Base-by-base conservation (phyloP, 2,329 filamentous ascomycete species). In the Microsporum canis region DNA sequence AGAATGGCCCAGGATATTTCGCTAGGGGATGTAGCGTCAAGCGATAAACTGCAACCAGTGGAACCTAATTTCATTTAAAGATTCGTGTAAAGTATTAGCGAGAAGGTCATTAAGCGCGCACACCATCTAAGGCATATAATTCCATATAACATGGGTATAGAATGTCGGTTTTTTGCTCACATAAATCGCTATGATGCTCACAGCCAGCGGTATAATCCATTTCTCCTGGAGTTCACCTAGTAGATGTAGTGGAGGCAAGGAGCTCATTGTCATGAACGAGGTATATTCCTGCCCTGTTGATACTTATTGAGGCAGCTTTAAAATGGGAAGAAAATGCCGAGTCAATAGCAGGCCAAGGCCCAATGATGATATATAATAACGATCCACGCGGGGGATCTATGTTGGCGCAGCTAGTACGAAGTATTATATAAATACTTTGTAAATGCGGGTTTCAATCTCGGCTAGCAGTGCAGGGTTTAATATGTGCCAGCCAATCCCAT, bases 1-100 rank as follows among this genome's bases (percentile, higher is more conserved):
- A 51, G 27, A 63, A 61, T 0, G 66, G 65, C 3, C 65, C 65
- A 4, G 66, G 65, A 31, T 65, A 65, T 38, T 62, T 65, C 31
- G 63, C 57, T 23, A 65, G 57, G 10, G 63, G 63, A 57, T 65
- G 64, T 27, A 66, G 60, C 17, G 38, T n/a, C 65, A 64, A 1
- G 8, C 63, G 61, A 59, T 66, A 67, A 7, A 36, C 23, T 14
- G 39, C 43, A 29, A 59, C 33, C 31, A 58, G 39, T 3, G 39
- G n/a, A 29, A 58, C 17, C 57, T 58, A 51, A 29, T 29, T 14
- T 8, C 5, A 10, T 36, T n/a, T 2, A 57, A 38, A 51, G 12
- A 7, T 14, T 8, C 5, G 5, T 36, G 5, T 2, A 57, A 38
- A 51, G 12, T 5, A 12, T 51, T 14, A 29, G 45, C 27, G 12